These are phyloP conservation scores for Symbiodinium pilosum DNA, from an alignment of 73 alveolate species.

Conservation along the genomic window DNA sequence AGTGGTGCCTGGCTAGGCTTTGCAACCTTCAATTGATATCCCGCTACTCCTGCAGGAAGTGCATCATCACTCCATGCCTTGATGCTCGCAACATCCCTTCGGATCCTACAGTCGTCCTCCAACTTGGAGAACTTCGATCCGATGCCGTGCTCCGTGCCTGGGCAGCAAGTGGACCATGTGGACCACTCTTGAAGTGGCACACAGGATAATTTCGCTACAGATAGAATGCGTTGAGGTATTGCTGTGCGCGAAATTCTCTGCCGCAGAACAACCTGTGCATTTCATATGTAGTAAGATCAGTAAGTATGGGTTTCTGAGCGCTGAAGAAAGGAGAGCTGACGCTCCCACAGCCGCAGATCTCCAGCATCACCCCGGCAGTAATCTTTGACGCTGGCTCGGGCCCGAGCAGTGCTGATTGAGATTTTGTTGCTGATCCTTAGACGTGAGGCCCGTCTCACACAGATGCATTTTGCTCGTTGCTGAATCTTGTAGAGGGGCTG, in stretches of 20 bases:
- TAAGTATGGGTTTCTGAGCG: background rate
- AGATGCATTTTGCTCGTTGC: too few relatives aligned
- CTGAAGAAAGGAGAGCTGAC: constrained; percentile 41
- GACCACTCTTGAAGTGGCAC: too few relatives aligned
- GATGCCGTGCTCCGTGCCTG: background rate
- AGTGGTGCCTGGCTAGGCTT: too few relatives aligned
- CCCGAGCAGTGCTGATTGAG: background rate
- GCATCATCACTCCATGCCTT: constrained; percentile 31
- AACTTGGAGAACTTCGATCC: constrained; percentile 52
- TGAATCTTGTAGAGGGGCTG: too few relatives aligned
- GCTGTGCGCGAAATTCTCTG: too few relatives aligned
- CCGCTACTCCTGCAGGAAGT: constrained; percentile 12
- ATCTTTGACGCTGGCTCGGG: constrained; percentile 68
- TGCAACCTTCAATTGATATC: too few relatives aligned
- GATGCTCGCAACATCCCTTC: constrained; percentile 63
- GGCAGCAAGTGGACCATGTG: too few relatives aligned
- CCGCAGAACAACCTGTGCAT: too few relatives aligned
- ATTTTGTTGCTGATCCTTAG: background rate
- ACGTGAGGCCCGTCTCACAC: too few relatives aligned
- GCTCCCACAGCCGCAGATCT: constrained; percentile 72
- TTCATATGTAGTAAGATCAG: too few relatives aligned
- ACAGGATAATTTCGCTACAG: too few relatives aligned
- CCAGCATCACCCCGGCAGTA: constrained; percentile 23
- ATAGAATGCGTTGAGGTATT: too few relatives aligned
- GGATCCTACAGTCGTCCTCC: constrained; percentile 37